Evolutionary conservation across 139 green algal genomes (phyloP), one percentile per base, ranked within the genome.

Genomic region (Limnomonas spitsbergensis): DNA sequence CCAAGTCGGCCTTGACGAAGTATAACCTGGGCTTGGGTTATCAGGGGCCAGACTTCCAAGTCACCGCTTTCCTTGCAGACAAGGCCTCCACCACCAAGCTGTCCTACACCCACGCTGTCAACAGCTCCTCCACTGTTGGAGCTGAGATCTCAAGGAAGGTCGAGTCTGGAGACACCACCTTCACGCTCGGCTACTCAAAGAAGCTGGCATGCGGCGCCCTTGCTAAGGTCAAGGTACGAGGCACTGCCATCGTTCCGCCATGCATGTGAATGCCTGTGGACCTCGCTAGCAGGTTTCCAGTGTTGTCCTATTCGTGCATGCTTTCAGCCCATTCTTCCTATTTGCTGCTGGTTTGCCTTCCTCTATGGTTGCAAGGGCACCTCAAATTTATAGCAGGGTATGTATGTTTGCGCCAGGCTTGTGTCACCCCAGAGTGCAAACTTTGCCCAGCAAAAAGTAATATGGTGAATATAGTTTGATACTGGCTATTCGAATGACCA

Each of bases 1-100:
- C 38, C 36, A 86, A 83, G 82, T 66, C 42, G 3, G 77, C 56
- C 0, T 27, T 90, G n/a, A 81, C 70, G 36, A 86, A 87, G 81
- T 88, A 88, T 79, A 83, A 86, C 66, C n/a, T 90, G 27, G 83
- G 74, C 0, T 24, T 86, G 1, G 86, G 86, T 38, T 87, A 84
- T 75, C 70, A 84, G 36, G 79, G 78, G 0, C 35, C 79, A 31
- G 82, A 87, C 56, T 87, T 81, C 79, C 82, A 87, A 78, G 69
- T 84, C 14, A 75, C 80, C 3, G 80, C 53, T 29, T 53, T 78
- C 7, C 53, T 84, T 7, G n/a, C 53, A 0, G 81, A 85, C 76
- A 70, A 77, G 76, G 9, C 7, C 34, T 66, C 66, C 47, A 85
- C 76, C 7, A 37, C 75, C 2, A 82, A 82, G 70, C 40, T 85